A percentile compares a stretch with the other conserved stretches of the same genome.
These are phyloP conservation scores for Nigrospora sphaerica DNA, from an alignment of 2,329 filamentous ascomycete genomes.

Conservation along the genomic window DNA sequence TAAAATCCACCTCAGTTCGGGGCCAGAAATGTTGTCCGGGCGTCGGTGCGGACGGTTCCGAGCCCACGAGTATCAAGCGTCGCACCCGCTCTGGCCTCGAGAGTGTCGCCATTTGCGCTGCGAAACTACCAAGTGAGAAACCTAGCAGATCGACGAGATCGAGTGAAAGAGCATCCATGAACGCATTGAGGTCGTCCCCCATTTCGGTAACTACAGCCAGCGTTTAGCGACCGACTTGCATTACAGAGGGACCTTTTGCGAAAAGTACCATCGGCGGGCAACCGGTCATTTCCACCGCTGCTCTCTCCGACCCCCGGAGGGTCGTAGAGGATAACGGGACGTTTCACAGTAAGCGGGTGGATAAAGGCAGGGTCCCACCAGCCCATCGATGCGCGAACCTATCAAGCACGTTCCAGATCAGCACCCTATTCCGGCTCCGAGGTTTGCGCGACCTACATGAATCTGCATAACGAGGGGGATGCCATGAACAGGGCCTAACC, in stretches of 20 bases:
- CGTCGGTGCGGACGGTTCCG: neutral
- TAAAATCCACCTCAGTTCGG: neutral
- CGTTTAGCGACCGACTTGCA: neutral
- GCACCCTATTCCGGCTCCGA: too few species aligned
- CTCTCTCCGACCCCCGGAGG: neutral
- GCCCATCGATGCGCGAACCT: neutral
- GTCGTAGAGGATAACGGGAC: neutral
- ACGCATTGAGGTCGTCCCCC: slow-evolving; percentile 1
- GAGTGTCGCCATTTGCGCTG: neutral
- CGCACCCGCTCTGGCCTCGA: neutral
- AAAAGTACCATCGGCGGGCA: neutral
- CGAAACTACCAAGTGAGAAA: neutral
- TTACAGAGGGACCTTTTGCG: neutral
- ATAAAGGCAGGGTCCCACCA: neutral
- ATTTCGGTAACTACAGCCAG: neutral
- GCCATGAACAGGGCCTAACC: neutral
- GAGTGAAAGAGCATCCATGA: neutral
- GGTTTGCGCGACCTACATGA: neutral
- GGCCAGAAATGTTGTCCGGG: neutral
- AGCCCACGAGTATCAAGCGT: neutral
- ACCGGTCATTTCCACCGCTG: neutral
- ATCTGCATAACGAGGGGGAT: neutral
- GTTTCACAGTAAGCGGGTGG: neutral
- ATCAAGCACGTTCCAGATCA: too few species aligned
- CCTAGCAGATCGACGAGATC: neutral